Conservation (phyloP, 2,329 filamentous ascomycete species). For the Herpotrichia juniperi region DNA sequence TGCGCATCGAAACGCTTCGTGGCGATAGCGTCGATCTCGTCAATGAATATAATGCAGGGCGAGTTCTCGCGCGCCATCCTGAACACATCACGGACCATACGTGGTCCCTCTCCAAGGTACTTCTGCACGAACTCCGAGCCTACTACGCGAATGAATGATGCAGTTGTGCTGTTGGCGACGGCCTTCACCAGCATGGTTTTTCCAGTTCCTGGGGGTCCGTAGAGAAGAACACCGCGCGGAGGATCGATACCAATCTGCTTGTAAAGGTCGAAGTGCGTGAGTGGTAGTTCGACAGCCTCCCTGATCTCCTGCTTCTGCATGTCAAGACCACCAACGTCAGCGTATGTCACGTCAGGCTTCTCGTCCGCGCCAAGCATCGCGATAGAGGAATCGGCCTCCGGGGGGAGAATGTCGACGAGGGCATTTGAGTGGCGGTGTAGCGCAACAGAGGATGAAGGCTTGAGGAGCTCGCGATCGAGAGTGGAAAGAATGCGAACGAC, state of each 20-base stretch:
- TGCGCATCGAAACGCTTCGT: slow-evolving; percentile 99
- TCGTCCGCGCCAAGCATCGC: slow-evolving; percentile 96
- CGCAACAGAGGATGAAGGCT: slow-evolving; percentile 96
- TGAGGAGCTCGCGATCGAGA: slow-evolving; percentile 95
- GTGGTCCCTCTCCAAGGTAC: slow-evolving; percentile 94
- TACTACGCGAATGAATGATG: slow-evolving; percentile 97
- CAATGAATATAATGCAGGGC: slow-evolving; percentile 98
- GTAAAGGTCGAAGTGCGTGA: slow-evolving; percentile 98
- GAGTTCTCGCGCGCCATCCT: slow-evolving; percentile 98
- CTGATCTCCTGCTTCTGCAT: slow-evolving; percentile 99
- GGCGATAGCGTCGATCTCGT: slow-evolving; percentile 98
- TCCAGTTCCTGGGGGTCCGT: slow-evolving; percentile 92
- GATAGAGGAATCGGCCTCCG: slow-evolving; percentile 97
- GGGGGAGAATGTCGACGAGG: slow-evolving; percentile 97
- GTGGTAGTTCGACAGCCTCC: slow-evolving; percentile 93
- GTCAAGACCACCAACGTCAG: slow-evolving; percentile 94
- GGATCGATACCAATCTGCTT: slow-evolving; percentile 99
- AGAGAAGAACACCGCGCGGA: slow-evolving; percentile 92
- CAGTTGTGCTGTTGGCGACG: slow-evolving; percentile 96
- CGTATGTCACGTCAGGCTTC: slow-evolving; percentile 98
- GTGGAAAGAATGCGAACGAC: slow-evolving; percentile 98
- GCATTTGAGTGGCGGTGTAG: slow-evolving; percentile 98
- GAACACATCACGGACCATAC: slow-evolving; percentile 99
- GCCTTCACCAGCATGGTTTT: slow-evolving; percentile 99
- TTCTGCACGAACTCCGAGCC: slow-evolving; percentile 99